Evolutionary conservation across 352 stramenopile species (phyloP).

Genomic region (Pythium oligandrum): DNA sequence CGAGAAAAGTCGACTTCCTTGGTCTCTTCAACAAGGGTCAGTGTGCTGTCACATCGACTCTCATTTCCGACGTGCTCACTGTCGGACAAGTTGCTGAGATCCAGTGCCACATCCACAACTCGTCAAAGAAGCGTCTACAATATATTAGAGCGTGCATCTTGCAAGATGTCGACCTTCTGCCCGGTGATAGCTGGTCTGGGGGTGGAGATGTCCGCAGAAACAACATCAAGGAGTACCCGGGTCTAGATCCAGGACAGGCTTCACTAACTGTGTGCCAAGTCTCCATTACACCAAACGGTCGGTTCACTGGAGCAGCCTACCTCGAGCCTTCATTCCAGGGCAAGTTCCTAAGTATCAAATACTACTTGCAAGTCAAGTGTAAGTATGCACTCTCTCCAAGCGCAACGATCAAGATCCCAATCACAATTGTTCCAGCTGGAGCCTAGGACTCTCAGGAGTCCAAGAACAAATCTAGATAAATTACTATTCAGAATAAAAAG

Average conservation of each 20-base stretch:
- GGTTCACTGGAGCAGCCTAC: background rate
- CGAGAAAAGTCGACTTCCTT: slow-evolving; percentile 8
- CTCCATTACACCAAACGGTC: background rate
- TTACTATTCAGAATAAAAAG: too few relatives aligned
- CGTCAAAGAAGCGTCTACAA: slow-evolving; percentile 13
- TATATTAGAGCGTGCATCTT: slow-evolving; percentile 9
- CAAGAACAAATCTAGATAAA: too few relatives aligned
- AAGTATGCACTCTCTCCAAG: slow-evolving; percentile 11
- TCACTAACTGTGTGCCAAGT: slow-evolving; percentile 2
- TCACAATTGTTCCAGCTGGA: slow-evolving; percentile 8
- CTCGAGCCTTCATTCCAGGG: slow-evolving; percentile 7
- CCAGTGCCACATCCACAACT: slow-evolving; percentile 13
- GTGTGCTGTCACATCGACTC: slow-evolving; percentile 9
- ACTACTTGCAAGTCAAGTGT: slow-evolving; percentile 15
- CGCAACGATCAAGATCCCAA: slow-evolving; percentile 13
- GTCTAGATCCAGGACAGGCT: background rate
- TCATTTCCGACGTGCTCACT: slow-evolving; percentile 11
- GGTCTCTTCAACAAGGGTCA: slow-evolving; percentile 5
- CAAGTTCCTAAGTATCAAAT: slow-evolving; percentile 9
- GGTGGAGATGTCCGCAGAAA: slow-evolving; percentile 10
- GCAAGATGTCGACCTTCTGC: slow-evolving; percentile 13
- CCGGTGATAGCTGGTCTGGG: slow-evolving; percentile 4
- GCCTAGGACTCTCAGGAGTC: too few relatives aligned
- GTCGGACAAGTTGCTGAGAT: slow-evolving; percentile 12
- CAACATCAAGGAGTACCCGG: slow-evolving; percentile 1